Evolutionary conservation across 208 protist species (phyloP).

Genomic region (Acanthamoeba divionensis): DNA sequence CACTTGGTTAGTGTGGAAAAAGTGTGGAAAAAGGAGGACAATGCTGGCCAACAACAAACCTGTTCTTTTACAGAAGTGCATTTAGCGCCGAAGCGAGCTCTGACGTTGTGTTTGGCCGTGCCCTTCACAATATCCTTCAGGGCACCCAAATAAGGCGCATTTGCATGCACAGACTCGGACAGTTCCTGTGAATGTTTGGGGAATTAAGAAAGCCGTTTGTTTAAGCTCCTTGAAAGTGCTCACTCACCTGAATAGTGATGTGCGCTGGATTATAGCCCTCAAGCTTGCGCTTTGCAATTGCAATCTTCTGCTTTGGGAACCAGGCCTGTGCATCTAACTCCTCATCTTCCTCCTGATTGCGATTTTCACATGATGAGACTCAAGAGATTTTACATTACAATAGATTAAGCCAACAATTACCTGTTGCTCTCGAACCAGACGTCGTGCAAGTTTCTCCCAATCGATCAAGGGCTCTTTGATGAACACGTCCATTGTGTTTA

Average conservation of each 20-base stretch:
- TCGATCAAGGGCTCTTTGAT: conserved; percentile 87
- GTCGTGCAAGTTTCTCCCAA: conserved; percentile 67
- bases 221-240: neutral
- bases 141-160: neutral
- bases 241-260: conserved; percentile 56
- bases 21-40: neutral
- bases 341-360: conserved; percentile 46
- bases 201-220: neutral
- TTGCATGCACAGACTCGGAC: conserved; percentile 57
- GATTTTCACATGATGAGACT: neutral
- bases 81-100: conserved; percentile 54
- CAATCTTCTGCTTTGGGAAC: conserved; percentile 78
- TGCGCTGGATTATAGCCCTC: conserved; percentile 66
- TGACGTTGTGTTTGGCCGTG: conserved; percentile 56
- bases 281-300: conserved; percentile 73
- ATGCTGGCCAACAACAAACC: neutral
- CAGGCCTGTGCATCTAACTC: conserved; percentile 39
- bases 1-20: neutral
- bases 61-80: conserved; percentile 45
- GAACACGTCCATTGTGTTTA: conserved; percentile 87
- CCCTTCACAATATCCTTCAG: conserved; percentile 64
- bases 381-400: neutral
- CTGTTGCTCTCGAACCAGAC: conserved; percentile 60
- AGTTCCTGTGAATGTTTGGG: conserved; percentile 48
- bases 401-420: neutral